Evolutionary conservation across 176 grass and related monocot species (phyloP), one percentile per base, ranked within the genome.

Genomic region (Thalia dealbata): DNA sequence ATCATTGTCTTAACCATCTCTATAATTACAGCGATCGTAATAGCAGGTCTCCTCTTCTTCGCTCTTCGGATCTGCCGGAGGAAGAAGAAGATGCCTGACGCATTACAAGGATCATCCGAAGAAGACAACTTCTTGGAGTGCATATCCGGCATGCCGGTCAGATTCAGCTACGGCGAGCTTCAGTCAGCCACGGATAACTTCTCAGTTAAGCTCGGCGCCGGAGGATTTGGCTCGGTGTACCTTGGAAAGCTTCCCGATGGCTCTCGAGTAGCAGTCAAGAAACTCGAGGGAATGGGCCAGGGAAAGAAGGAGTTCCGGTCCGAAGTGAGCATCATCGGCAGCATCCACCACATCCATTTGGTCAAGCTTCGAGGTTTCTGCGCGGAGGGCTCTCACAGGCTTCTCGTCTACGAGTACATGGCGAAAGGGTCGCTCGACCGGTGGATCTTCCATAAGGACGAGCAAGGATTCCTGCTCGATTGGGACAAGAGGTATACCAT

Each of bases 311-410:
- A 99, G 62, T 99, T 99, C 69, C 87, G 85, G 6, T 77, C 95
- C 1, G 95, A 99, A 79, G 95, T 99, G 27, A 84, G 80, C 12
- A 99, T 91, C 67, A 93, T 99, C 51, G 95, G 95, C 70, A 91
- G 90, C 64, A 99, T 99, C 68, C 95, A 99, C 68, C 95, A 99
- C 71, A 91, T 99, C 79, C 90, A 99, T 81, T 81, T 99, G 55
- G 95, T 99, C 38, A 99, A 88, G 75, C 81, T 99, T 10, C 87
- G 85, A 51, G 87, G 95, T 64, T 99, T 93, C 62, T 99, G 87
- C 72, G 85, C 83, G 0, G 85, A 99, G 76, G 79, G 81, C 3
- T 52, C 83, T 44, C 88, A 99, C 72, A 83, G 81, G 46, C 89
- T 99, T 71, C 89, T 99, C 54, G 95, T 90, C 3, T 99, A 99